Percentiles rank a stretch among this genome's conserved stretches.
phyloP scores from a whole-genome alignment of 805 yeast genomes.

The Ogataea thermomethanolica region DNA sequence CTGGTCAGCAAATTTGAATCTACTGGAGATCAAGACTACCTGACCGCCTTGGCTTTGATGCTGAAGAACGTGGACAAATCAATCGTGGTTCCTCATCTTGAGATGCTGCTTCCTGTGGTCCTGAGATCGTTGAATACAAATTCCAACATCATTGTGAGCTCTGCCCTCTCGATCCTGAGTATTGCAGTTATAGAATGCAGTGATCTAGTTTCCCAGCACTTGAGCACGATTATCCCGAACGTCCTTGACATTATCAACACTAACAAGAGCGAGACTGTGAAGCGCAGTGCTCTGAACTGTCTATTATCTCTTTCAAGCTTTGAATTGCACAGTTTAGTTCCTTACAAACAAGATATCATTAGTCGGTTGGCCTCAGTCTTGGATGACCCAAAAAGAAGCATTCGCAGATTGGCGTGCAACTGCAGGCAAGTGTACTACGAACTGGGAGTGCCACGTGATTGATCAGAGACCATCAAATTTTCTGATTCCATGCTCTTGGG shows the following conservation, averaged over 20 bases:
- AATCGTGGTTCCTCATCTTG: constrained; percentile 62
- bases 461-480: constrained; percentile 56
- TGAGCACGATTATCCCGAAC: constrained; percentile 54
- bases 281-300: constrained; percentile 55
- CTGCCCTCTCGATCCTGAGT: constrained; percentile 26
- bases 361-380: constrained; percentile 47
- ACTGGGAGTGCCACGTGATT: constrained; percentile 29
- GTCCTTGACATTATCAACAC: constrained; percentile 39
- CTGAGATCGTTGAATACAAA: constrained; percentile 50
- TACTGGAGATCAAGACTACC: constrained; percentile 40
- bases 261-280: constrained; percentile 39
- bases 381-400: constrained; percentile 70
- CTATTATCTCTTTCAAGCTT: constrained; percentile 47
- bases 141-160: constrained; percentile 21
- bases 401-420: constrained; percentile 74
- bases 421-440: constrained; percentile 77
- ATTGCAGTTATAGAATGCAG: constrained; percentile 51
- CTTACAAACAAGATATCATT: constrained; percentile 50
- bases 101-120: constrained; percentile 65
- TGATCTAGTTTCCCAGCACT: constrained; percentile 48
- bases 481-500: constrained; percentile 61
- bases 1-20: constrained; percentile 46
- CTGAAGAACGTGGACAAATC: constrained; percentile 61
- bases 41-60: constrained; percentile 65
- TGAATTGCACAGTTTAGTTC: constrained; percentile 41